Evolutionary conservation across 1,284 basidiomycete species (phyloP).

Genomic region (Boletellus dicymbophilus): DNA sequence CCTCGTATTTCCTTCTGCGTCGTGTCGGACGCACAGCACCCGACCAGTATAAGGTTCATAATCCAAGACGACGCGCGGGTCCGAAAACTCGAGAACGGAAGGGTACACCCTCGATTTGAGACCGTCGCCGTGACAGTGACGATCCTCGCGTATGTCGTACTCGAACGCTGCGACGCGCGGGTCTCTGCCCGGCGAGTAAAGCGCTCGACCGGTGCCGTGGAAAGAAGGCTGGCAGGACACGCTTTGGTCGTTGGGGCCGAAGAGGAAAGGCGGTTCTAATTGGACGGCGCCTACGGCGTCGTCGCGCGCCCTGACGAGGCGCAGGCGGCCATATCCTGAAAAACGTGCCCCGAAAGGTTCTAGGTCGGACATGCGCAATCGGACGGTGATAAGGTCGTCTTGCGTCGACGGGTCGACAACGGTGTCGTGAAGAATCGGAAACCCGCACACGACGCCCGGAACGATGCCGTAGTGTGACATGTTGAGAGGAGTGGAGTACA

Average conservation of each 20-base stretch:
- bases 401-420: constrained; percentile 6
- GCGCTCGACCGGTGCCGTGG: constrained; percentile 10
- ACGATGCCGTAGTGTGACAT: constrained; percentile 12
- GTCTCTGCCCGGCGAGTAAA: not conserved
- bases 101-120: not conserved
- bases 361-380: not conserved
- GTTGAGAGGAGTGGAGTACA: not conserved
- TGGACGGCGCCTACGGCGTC: constrained; percentile 4
- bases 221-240: constrained; percentile 5
- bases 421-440: constrained; percentile 12
- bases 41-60: not conserved
- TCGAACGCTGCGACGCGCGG: constrained; percentile 8
- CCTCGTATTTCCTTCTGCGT: no score
- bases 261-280: constrained; percentile 3
- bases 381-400: constrained; percentile 11
- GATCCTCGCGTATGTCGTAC: constrained; percentile 2
- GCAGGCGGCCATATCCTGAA: constrained; percentile 6
- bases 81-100: not conserved
- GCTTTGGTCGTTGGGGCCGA: not conserved
- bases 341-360: not conserved
- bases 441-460: not conserved
- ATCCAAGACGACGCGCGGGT: no score
- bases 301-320: constrained; percentile 1
- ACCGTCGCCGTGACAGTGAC: no score
- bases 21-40: no score